Evolutionary conservation across 192 early-diverging fungal species (phyloP), one percentile per base, ranked within the genome.

Genomic region (Haplosporangium gracile): DNA sequence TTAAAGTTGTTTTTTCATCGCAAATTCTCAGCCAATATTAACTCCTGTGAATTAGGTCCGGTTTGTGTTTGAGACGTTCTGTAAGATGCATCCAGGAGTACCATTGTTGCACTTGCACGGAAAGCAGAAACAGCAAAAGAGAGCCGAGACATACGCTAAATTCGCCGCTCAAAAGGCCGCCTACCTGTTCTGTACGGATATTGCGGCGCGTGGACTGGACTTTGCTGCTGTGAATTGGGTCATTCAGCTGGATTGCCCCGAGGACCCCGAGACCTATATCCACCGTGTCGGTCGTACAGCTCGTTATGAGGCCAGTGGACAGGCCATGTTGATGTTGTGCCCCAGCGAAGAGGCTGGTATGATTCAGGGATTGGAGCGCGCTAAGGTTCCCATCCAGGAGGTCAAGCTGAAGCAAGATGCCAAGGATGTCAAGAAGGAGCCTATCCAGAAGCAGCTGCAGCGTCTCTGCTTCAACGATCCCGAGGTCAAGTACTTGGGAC

Each of bases 161-260:
- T 99, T 99, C 81, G 95, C 92, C 29, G 88, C 92, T 16, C 96
- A 93, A 82, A 94, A 93, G 76, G 90, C 92, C 45, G 94, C 95
- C 8, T 95, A 93, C 49, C 78, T 99, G 49, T 97, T 99, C 85
- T 95, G 96, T 68, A 99, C 98, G 0, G 98, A 99, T 85, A 93
- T 99, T 83, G 97, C 98, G 18, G 95, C 98, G 5, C 96, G 97
- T 80, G 99, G 99, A 36, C 90, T 99, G 47, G 99, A 99, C 89
- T 98, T 99, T 82, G 98, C 99, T 0, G 95, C 97, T 18, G 98
- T 99, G 7, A 97, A 99, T 88, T 99, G 99, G 99, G 99, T 99
- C 42, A 92, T 99, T 55, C 99, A 99, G 78, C 81, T 98, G 68
- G 99, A 99, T 86, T 98, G 97, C 72, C 99, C 99, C 53, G 99